These are phyloP conservation scores for Alternaria solani DNA, from an alignment of 2,329 filamentous ascomycete species.

Conservation along the genomic window DNA sequence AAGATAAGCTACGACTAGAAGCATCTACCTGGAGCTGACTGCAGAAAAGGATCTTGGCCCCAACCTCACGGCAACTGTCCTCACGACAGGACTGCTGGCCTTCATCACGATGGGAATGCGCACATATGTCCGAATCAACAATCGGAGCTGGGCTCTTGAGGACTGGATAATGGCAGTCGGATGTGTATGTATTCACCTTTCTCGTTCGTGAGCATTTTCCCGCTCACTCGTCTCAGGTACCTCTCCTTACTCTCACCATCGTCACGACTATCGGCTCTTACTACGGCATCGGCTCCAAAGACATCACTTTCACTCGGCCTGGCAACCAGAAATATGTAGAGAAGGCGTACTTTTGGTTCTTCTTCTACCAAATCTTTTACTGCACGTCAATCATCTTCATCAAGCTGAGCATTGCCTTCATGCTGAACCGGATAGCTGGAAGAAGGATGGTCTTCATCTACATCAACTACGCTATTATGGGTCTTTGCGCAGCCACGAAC, in stretches of 20 bases:
- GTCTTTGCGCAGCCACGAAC: conserved; percentile 42
- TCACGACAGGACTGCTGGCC: conserved; percentile 23
- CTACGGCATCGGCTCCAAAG: conserved; percentile 44
- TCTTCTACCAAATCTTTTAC: conserved; percentile 50
- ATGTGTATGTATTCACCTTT: conserved; percentile 2
- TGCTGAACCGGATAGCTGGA: conserved; percentile 47
- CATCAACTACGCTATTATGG: conserved; percentile 40
- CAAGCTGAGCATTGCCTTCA: conserved; percentile 50
- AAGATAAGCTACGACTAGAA: not conserved
- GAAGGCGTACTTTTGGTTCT: conserved; percentile 40
- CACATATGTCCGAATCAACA: conserved; percentile 26
- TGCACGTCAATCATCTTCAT: conserved; percentile 48
- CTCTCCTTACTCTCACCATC: conserved; percentile 22
- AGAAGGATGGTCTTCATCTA: conserved; percentile 36
- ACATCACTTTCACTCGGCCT: conserved; percentile 23
- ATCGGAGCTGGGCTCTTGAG: conserved; percentile 38
- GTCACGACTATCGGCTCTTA: conserved; percentile 41
- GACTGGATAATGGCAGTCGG: conserved; percentile 39
- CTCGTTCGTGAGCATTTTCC: not conserved
- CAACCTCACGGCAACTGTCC: conserved; percentile 29
- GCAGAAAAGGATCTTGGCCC: conserved; percentile 19
- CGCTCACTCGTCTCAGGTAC: conserved; percentile 1
- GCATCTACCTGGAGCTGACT: not conserved
- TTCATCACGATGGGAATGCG: conserved; percentile 27
- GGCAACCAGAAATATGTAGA: conserved; percentile 24